These are phyloP conservation scores for Aurantiochytrium sp. DNA, from an alignment of 108 stramenopile species.

Conservation along the genomic window DNA sequence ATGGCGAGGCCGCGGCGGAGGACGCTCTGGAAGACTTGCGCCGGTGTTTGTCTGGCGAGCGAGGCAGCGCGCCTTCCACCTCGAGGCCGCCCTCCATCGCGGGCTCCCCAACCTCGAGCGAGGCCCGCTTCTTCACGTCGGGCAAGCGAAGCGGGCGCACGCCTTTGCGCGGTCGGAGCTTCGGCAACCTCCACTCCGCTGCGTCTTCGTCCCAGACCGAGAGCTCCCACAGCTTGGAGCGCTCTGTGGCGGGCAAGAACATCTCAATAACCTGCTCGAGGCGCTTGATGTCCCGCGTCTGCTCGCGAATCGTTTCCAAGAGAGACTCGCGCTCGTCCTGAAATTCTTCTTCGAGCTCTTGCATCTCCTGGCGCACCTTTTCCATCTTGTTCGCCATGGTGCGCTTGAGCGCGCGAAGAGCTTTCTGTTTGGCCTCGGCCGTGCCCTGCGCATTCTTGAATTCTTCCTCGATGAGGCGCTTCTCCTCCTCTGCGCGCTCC, in stretches of 20 bases:
- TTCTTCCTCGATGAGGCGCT: constrained; percentile 3
- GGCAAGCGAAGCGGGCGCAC: not conserved
- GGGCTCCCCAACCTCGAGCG: not conserved
- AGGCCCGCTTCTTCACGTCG: not conserved
- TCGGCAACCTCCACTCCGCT: constrained; percentile 44
- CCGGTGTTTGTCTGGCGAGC: too few species aligned
- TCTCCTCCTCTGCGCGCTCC: constrained; percentile 27
- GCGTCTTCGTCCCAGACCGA: constrained; percentile 49
- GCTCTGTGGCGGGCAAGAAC: constrained; percentile 35
- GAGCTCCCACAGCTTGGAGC: constrained; percentile 47
- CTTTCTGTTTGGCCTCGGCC: constrained; percentile 21
- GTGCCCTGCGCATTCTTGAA: constrained; percentile 15
- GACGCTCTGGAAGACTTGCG: too few species aligned
- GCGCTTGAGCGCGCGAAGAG: not conserved
- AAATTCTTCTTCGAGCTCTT: constrained; percentile 44
- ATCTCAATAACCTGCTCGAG: constrained; percentile 49
- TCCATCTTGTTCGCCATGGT: not conserved
- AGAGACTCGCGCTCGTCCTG: constrained; percentile 45
- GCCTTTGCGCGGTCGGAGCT: constrained; percentile 7
- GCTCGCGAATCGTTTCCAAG: constrained; percentile 45
- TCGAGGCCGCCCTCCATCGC: not conserved
- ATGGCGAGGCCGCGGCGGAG: too few species aligned
- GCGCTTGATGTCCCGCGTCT: constrained; percentile 48
- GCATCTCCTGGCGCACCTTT: constrained; percentile 40
- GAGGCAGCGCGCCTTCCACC: not conserved